Conservation (phyloP, 2,329 filamentous ascomycete genomes). For the Fusarium decemcellulare region DNA sequence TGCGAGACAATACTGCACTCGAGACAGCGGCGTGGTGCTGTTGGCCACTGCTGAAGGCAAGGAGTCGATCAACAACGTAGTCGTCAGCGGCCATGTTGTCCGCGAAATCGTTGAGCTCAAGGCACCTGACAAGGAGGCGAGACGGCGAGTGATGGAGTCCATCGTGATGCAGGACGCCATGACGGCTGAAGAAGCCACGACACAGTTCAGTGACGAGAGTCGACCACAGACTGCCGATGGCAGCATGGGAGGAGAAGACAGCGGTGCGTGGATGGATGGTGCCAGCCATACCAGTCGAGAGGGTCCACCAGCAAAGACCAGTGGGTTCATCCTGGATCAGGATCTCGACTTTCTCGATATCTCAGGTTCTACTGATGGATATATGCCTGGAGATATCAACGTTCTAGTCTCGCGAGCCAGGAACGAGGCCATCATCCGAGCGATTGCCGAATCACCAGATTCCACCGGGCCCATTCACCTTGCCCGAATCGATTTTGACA, state of each 20-base stretch:
- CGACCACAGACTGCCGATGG: conserved; percentile 71
- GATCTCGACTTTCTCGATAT: conserved; percentile 93
- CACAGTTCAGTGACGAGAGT: conserved; percentile 61
- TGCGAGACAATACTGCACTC: conserved; percentile 85
- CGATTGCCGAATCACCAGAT: conserved; percentile 71
- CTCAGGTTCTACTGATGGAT: conserved; percentile 94
- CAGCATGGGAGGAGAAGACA: conserved; percentile 67
- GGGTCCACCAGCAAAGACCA: conserved; percentile 52
- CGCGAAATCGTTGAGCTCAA: conserved; percentile 92
- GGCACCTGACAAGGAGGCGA: conserved; percentile 92
- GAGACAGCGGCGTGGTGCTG: conserved; percentile 85
- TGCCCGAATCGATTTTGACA: conserved; percentile 82
- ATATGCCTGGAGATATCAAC: conserved; percentile 95
- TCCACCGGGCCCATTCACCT: conserved; percentile 71
- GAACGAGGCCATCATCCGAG: conserved; percentile 92
- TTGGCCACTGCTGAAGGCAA: conserved; percentile 94
- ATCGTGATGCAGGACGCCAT: conserved; percentile 73
- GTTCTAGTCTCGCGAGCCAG: conserved; percentile 89
- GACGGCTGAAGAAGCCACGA: conserved; percentile 53
- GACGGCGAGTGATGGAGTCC: conserved; percentile 86
- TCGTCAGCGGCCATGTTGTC: conserved; percentile 92
- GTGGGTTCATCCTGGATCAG: conserved; percentile 80
- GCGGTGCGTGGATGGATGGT: conserved; percentile 83
- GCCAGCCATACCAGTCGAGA: conserved; percentile 69
- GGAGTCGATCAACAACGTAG: conserved; percentile 89